Percentiles rank a stretch among this genome's conserved stretches.
Conservation (phyloP, 106 monocot species). For the Agapanthus africanus region DNA sequence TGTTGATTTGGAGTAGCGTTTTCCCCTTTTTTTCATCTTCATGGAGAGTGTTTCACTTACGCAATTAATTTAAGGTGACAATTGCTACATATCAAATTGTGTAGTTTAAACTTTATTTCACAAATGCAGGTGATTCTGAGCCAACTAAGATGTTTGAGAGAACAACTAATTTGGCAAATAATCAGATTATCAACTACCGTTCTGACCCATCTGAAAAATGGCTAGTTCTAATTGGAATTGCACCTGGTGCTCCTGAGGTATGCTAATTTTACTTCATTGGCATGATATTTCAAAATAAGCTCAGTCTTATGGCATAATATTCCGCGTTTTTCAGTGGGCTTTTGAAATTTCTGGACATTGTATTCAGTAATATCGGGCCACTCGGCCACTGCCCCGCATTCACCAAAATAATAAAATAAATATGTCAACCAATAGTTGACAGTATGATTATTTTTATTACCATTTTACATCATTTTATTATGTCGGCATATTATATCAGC, state of each 20-base stretch:
- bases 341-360: not conserved
- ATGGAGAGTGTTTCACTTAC: not conserved
- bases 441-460: too few species aligned
- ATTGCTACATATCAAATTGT: not conserved
- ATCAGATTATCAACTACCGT: conserved; percentile 95
- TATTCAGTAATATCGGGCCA: too few species aligned
- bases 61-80: not conserved
- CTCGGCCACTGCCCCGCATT: too few species aligned
- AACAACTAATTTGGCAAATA: conserved; percentile 83
- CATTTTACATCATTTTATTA: too few species aligned
- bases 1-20: not conserved
- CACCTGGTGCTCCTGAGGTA: conserved; percentile 94
- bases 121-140: conserved; percentile 66
- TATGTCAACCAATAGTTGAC: too few species aligned
- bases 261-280: not conserved
- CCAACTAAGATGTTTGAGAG: conserved; percentile 94
- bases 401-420: too few species aligned
- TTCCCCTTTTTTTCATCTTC: not conserved
- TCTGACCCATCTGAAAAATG: conserved; percentile 97
- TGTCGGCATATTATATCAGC: too few species aligned
- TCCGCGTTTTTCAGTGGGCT: not conserved
- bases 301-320: not conserved
- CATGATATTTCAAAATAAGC: not conserved
- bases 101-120: not conserved
- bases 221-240: conserved; percentile 96